Base-by-base conservation (phyloP, 2,329 filamentous ascomycete genomes). In the Phaeoacremonium minimum region DNA sequence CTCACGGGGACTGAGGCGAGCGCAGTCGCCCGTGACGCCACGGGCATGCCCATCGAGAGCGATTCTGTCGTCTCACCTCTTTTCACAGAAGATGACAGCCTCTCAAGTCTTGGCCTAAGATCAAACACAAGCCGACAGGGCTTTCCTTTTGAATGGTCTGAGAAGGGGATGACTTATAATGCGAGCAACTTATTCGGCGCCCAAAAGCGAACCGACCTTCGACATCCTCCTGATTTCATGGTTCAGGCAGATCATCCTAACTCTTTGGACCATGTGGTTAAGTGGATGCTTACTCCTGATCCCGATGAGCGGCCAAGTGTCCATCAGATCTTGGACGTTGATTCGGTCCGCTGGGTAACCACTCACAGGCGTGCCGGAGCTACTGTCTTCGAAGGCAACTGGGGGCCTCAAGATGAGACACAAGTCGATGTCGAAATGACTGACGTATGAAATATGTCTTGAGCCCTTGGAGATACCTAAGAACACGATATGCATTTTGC, bases 301-400 rank as follows among this genome's bases (percentile, higher is more conserved):
- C 87, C 90, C 1, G 61, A 67, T 11, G 68, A 81, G 33, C 85
- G 93, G 36, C 93, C 91, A 5, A 77, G 74, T 2, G 77, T 88
- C 16, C 73, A 84, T 35, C 77, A 94, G 45, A 65, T 98, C 9
- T 74, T 95, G 32, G 65, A 75, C 31, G 75, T 82, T 2, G 79
- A 82, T 33, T 87, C 88, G 16, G 74, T 95, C 35, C 75, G 74
- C 43, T 98, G 93, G 86, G 84, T 94, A 19, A 76, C 81, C 37
- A 66, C 71, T 34, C 81, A 89, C 44, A 81, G 89, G 37, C 81
- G 85, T 37, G 87, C 89, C 9, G 87, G 89, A 30, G 93, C 93
- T n/a, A 96, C 89, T 0, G 82, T 98, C 36, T 98, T 86, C 50
- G 93, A 98, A 64, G 93, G 93, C 44, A 93, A 87, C 57, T 98